Evolutionary conservation across 2,329 filamentous ascomycete genomes (phyloP).

Genomic region (Hysterium pulicare): DNA sequence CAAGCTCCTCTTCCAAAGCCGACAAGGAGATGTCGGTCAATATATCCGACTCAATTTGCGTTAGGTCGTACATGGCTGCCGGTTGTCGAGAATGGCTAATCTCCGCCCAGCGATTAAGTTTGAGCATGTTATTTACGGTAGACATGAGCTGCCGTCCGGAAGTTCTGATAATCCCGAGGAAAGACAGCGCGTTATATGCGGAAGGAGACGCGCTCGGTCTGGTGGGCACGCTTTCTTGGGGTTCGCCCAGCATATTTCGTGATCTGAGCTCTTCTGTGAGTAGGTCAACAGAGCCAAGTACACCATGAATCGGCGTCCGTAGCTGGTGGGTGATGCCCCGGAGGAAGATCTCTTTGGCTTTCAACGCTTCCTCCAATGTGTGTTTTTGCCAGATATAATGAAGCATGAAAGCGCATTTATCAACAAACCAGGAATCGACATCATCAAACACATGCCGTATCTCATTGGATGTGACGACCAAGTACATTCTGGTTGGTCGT

Average conservation of each 20-base stretch:
- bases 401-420: constrained; percentile 39
- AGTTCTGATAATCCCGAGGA: constrained; percentile 36
- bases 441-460: constrained; percentile 47
- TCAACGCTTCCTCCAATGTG: constrained; percentile 40
- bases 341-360: constrained; percentile 45
- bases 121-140: constrained; percentile 47
- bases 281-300: constrained; percentile 42
- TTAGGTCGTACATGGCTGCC: constrained; percentile 24
- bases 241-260: constrained; percentile 15
- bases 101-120: constrained; percentile 40
- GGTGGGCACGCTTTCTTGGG: constrained; percentile 1
- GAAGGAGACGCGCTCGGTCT: constrained; percentile 1
- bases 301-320: constrained; percentile 48
- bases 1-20: constrained; percentile 26
- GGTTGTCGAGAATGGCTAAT: constrained; percentile 21
- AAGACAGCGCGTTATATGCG: constrained; percentile 15
- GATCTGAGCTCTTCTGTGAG: constrained; percentile 41
- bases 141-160: constrained; percentile 45
- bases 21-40: constrained; percentile 26
- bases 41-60: constrained; percentile 31
- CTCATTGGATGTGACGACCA: constrained; percentile 42
- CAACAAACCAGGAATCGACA: constrained; percentile 46
- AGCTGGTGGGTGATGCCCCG: constrained; percentile 48
- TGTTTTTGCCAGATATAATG: constrained; percentile 39
- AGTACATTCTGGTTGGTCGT: constrained; percentile 26